Evolutionary conservation across 1,284 basidiomycete species (phyloP), one percentile per base, ranked within the genome.

Genomic region (Apiotrichum akiyoshidainum): DNA sequence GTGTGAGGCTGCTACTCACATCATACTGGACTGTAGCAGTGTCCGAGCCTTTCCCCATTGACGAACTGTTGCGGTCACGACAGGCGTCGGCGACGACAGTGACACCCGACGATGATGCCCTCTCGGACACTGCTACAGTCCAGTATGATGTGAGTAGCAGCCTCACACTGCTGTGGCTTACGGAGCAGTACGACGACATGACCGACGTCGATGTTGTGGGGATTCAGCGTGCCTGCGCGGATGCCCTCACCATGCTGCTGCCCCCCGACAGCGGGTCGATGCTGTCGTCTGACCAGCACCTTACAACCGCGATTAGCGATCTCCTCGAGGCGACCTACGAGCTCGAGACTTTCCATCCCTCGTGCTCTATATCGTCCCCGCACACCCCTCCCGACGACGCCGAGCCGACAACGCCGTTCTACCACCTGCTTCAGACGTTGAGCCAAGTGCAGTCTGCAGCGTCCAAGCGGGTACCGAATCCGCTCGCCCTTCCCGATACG

Each of bases 251-350:
- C 11, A 54, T 61, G 12, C 64, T 71, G 10, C 46, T 68, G 9
- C 67, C 46, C n/a, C 39, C 40, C 39, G 50, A 53, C 54, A 31
- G 40, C 37, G 11, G 37, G 41, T 22, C n/a, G 19, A 6, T 6
- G 52, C 12, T 26, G 33, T 35, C 26, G 46, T 54, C 45, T 10
- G 64, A 69, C 50, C 45, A 55, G 5, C 66, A 65, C 34, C 67
- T 74, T 12, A 67, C 70, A 0, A 46, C 53, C 1, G 67, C 68
- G 1, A 52, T 76, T 21, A 67, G 62, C 19, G 72, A 73, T 31
- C 64, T 76, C 0, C 63, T 76, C 7, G 72, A 76, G 39, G 70
- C 68, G 2, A 64, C 68, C 1, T 71, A 74, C 54, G 69, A 74
- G 57, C 65, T 76, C 31, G 74, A 73, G 52, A 59, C 66, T 2